Conservation (phyloP, 306 rosid species). For the Rubus idaeus region DNA sequence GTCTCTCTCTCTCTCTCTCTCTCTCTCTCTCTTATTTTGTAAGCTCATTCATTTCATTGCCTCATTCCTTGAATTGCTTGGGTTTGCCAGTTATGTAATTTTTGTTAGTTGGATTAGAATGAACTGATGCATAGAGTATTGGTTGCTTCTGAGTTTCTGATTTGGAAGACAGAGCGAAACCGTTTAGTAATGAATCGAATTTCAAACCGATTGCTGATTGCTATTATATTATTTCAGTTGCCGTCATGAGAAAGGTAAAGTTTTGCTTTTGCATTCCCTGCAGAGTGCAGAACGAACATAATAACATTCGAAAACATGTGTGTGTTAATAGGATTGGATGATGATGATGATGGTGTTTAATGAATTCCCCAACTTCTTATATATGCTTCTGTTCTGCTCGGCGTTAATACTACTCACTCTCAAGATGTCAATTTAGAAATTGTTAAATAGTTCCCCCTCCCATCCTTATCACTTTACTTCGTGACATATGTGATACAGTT, state of each 20-base stretch:
- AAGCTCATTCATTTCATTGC: background rate
- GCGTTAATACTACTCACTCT: background rate
- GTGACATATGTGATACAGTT: background rate
- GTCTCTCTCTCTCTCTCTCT: conserved; percentile 20
- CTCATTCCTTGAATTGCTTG: background rate
- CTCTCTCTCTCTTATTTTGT: background rate
- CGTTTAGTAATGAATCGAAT: background rate
- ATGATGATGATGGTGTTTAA: background rate
- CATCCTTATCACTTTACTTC: background rate
- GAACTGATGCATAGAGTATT: background rate
- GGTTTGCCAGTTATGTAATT: background rate
- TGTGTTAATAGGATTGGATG: background rate
- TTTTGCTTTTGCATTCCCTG: background rate
- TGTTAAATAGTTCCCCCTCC: background rate
- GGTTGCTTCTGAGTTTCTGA: background rate
- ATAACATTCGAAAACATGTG: background rate
- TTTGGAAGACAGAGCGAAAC: background rate
- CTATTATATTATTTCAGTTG: background rate
- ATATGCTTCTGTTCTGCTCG: background rate
- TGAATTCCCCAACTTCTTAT: background rate
- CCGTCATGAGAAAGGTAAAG: background rate
- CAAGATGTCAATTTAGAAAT: background rate
- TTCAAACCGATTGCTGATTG: background rate
- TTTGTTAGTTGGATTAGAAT: background rate
- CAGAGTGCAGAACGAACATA: background rate